Percentiles rank a stretch among this genome's conserved stretches.
These are phyloP conservation scores for Paraglomus brasilianum DNA, from an alignment of 192 early-diverging fungal species.

Conservation along the genomic window DNA sequence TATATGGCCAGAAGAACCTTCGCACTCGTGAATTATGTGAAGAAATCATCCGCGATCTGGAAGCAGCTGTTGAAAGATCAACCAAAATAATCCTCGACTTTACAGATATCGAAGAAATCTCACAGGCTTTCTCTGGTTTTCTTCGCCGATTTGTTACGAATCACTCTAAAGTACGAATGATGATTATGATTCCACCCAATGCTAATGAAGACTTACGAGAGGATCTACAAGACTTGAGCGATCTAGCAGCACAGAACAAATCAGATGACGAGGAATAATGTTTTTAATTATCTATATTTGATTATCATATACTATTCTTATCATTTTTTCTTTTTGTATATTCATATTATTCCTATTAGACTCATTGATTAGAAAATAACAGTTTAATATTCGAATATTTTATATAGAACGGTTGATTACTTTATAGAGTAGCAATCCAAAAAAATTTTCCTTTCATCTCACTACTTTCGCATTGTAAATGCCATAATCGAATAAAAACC, in stretches of 20 bases:
- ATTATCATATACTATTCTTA: too few species aligned
- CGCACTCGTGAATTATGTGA: slow-evolving; percentile 30
- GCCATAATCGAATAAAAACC: too few species aligned
- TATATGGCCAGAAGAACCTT: slow-evolving; percentile 23
- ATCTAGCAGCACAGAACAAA: slow-evolving; percentile 14
- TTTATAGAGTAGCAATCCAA: too few species aligned
- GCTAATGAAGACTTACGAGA: slow-evolving; percentile 28
- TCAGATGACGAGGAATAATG: slow-evolving; percentile 1
- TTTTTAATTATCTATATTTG: too few species aligned
- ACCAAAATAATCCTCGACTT: slow-evolving; percentile 29
- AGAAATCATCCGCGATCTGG: slow-evolving; percentile 29
- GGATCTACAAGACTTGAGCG: slow-evolving; percentile 26
- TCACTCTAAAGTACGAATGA: slow-evolving; percentile 11
- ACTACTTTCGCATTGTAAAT: too few species aligned
- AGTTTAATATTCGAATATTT: too few species aligned
- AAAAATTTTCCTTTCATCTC: too few species aligned
- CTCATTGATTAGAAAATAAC: too few species aligned
- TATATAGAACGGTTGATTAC: too few species aligned
- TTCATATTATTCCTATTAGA: too few species aligned
- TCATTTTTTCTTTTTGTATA: too few species aligned
- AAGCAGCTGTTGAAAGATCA: slow-evolving; percentile 26
- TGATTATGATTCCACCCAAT: slow-evolving; percentile 24
- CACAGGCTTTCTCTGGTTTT: slow-evolving; percentile 30
- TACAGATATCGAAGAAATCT: slow-evolving; percentile 12
- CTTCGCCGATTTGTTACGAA: slow-evolving; percentile 15